Base-by-base conservation (phyloP, 495 filamentous ascomycete genomes). In the Copromyces sp. region DNA sequence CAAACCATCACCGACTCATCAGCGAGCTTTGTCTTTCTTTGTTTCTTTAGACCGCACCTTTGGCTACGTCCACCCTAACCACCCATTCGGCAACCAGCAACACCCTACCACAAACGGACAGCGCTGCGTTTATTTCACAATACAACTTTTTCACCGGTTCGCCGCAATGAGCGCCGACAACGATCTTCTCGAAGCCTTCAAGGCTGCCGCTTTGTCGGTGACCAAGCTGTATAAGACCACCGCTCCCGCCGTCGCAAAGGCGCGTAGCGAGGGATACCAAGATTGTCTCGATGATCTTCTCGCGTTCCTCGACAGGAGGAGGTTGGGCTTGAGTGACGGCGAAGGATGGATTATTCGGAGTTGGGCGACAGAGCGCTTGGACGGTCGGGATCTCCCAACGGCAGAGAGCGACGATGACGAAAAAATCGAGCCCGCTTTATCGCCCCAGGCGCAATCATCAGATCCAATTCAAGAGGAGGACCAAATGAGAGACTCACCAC, bases 211-310 rank as follows among this genome's bases (percentile, higher is more conserved):
- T 16, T 85, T 98, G 29, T 97, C 96, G 3, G 94, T 98, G 70
- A 98, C 96, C 68, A 95, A 94, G 74, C 90, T 99, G 39, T 98
- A 98, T 83, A 97, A 97, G 80, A 93, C 90, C 70, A 94, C 95
- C 17, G 90, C 91, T 3, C 84, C 88, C 70, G 91, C 93, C 29
- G 89, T 93, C 75, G 84, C 89, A n/a, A 90, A 91, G 74, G 87
- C 94, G 20, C 89, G 90, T 32, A 82, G 87, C 11, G 89, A 92
- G 45, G 96, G 96, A 6, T 98, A 98, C 76, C 94, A 97, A 78
- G 94, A 98, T 73, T 96, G 94, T 37, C 85, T 99, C 68, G 94
- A 98, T 70, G 95, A 98, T 73, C 82, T 99, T 4, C 81, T 98
- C 3, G 80, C 86, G 16, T 97, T 97, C 75, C 85, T 98, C 38